Conservation (phyloP, 495 filamentous ascomycete species). For the Jackrogersella multiformis region DNA sequence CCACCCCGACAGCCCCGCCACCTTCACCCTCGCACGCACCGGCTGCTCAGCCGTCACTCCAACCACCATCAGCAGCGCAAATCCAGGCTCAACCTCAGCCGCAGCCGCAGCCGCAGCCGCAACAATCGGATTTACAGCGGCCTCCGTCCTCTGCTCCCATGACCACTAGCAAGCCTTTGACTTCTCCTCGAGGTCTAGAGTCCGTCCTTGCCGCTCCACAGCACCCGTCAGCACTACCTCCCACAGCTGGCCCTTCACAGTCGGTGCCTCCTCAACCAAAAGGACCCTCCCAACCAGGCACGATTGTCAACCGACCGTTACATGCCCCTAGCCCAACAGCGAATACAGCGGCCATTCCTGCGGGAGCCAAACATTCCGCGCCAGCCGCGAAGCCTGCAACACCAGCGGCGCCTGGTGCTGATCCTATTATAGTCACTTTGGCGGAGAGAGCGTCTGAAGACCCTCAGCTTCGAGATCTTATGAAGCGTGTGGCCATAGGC, state of each 20-base stretch:
- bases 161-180: conserved; percentile 20
- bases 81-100: conserved; percentile 27
- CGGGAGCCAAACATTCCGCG: conserved; percentile 35
- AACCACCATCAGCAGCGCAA: conserved; percentile 27
- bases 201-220: conserved; percentile 47
- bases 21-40: conserved; percentile 21
- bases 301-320: conserved; percentile 32
- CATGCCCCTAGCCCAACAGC: conserved; percentile 33
- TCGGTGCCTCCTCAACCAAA: conserved; percentile 34
- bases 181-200: conserved; percentile 42
- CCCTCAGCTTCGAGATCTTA: conserved; percentile 89
- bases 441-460: conserved; percentile 88
- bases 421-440: conserved; percentile 95
- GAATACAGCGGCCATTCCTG: conserved; percentile 28
- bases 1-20: conserved; percentile 26
- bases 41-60: conserved; percentile 21
- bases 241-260: conserved; percentile 28
- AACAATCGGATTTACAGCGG: conserved; percentile 35
- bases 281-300: conserved; percentile 28
- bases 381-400: conserved; percentile 40
- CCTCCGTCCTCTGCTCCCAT: conserved; percentile 22
- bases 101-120: conserved; percentile 20
- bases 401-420: conserved; percentile 51
- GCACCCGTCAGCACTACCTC: conserved; percentile 29
- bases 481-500: conserved; percentile 92